Percentiles rank a stretch among this genome's conserved stretches.
Evolutionary conservation across 768 basidiomycete species (phyloP).

Genomic region (Dentipellis sp.): DNA sequence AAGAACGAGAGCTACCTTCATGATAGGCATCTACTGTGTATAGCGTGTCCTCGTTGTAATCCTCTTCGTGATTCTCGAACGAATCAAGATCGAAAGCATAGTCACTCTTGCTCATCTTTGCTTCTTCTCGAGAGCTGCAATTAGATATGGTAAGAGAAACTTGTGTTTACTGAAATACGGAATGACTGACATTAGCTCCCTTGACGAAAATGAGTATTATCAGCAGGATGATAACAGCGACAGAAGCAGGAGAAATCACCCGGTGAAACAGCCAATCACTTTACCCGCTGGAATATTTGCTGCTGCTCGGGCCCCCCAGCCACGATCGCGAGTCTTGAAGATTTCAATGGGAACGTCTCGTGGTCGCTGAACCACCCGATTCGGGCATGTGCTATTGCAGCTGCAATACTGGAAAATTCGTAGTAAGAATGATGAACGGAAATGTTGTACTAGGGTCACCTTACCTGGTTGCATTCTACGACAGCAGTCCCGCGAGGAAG

Average conservation of each 20-base stretch:
- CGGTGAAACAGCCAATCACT: slow-evolving; percentile 60
- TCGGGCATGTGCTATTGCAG: slow-evolving; percentile 40
- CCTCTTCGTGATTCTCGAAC: slow-evolving; percentile 29
- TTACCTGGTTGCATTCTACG: slow-evolving; percentile 58
- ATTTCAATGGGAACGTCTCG: slow-evolving; percentile 50
- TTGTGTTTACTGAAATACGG: slow-evolving; percentile 2
- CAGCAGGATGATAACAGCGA: too few relatives aligned
- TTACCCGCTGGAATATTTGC: slow-evolving; percentile 37
- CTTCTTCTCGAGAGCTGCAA: too few relatives aligned
- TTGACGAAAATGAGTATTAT: too few relatives aligned
- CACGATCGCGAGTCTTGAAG: slow-evolving; percentile 51
- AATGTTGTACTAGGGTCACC: background rate
- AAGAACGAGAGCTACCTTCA: slow-evolving; percentile 31
- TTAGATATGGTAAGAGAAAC: too few relatives aligned
- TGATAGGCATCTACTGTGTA: slow-evolving; percentile 43
- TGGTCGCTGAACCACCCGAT: slow-evolving; percentile 53
- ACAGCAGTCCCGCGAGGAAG: slow-evolving; percentile 36
- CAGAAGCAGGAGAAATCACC: slow-evolving; percentile 29
- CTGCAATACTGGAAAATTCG: slow-evolving; percentile 25
- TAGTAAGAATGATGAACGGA: background rate
- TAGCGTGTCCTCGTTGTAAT: slow-evolving; percentile 29
- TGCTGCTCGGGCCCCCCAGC: slow-evolving; percentile 58
- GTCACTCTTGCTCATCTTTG: slow-evolving; percentile 13
- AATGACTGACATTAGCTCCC: too few relatives aligned
- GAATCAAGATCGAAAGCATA: slow-evolving; percentile 63